Percentiles rank a stretch among this genome's conserved stretches.
Evolutionary conservation across 2,329 filamentous ascomycete genomes (phyloP).

Genomic region (Hymenoscyphus fraxineus): DNA sequence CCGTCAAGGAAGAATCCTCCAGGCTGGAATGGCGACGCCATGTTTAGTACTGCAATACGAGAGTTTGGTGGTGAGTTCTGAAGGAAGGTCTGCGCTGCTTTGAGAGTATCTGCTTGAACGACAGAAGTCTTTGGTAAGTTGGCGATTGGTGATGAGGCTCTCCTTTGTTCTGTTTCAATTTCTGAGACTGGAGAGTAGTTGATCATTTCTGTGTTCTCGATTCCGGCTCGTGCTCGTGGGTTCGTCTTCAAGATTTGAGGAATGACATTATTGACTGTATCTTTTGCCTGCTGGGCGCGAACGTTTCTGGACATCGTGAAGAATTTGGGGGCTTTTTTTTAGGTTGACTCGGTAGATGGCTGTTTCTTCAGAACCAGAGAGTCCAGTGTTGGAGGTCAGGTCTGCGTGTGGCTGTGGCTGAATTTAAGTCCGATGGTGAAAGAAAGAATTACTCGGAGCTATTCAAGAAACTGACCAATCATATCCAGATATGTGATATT

Average conservation of each 20-base stretch:
- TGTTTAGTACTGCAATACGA: slow-evolving; percentile 60
- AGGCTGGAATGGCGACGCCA: slow-evolving; percentile 53
- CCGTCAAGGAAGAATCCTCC: slow-evolving; percentile 65
- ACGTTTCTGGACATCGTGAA: slow-evolving; percentile 16
- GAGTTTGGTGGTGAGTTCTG: slow-evolving; percentile 30
- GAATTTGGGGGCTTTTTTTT: not conserved
- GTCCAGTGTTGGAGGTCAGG: not conserved
- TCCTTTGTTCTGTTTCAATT: not conserved
- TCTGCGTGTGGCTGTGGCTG: too few species aligned
- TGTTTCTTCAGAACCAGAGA: not conserved
- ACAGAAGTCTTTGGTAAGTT: slow-evolving; percentile 36
- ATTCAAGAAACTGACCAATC: too few species aligned
- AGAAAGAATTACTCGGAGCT: too few species aligned
- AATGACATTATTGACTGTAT: slow-evolving; percentile 25
- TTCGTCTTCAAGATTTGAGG: slow-evolving; percentile 23
- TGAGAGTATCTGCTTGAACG: slow-evolving; percentile 54
- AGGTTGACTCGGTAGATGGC: not conserved
- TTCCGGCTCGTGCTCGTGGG: slow-evolving; percentile 14
- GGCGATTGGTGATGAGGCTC: not conserved
- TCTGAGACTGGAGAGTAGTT: slow-evolving; percentile 10
- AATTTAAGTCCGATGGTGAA: too few species aligned
- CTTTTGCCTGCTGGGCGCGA: slow-evolving; percentile 25
- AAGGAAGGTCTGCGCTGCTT: slow-evolving; percentile 47
- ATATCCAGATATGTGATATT: too few species aligned
- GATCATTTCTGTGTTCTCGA: slow-evolving; percentile 21